Percentiles rank a stretch among this genome's conserved stretches.
These are phyloP conservation scores for Ophiocordyceps camponoti-floridani DNA, from an alignment of 2,329 filamentous ascomycete species.

Conservation along the genomic window DNA sequence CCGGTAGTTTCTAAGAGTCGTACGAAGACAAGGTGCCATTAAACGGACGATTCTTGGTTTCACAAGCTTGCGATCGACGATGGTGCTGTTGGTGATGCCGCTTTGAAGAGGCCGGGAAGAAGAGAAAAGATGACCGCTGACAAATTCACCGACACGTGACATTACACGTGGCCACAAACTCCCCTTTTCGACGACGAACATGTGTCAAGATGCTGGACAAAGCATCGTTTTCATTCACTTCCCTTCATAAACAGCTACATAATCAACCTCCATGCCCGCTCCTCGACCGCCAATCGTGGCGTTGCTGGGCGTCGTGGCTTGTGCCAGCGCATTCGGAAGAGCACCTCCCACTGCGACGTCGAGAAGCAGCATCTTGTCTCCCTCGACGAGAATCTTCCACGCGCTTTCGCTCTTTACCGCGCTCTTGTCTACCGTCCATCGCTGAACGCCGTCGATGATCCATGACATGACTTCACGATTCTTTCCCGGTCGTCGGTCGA, in stretches of 20 bases:
- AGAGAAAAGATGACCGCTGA: too few species aligned
- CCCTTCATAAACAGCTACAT: conserved; percentile 17
- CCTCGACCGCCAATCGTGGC: conserved; percentile 13
- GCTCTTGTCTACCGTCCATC: conserved; percentile 10
- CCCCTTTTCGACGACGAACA: neutral
- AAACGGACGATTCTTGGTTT: too few species aligned
- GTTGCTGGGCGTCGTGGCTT: conserved; percentile 14
- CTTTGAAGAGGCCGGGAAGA: too few species aligned
- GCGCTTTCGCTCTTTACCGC: conserved; percentile 9
- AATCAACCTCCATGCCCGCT: conserved; percentile 19
- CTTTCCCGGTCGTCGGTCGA: conserved; percentile 9
- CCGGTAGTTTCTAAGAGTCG: too few species aligned
- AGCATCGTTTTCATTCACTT: neutral
- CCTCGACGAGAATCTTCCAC: conserved; percentile 14
- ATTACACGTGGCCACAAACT: too few species aligned
- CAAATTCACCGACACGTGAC: too few species aligned
- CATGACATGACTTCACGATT: conserved; percentile 16
- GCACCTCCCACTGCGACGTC: conserved; percentile 22
- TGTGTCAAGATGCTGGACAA: neutral
- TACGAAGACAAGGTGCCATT: too few species aligned
- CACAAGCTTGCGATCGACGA: too few species aligned
- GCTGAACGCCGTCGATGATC: conserved; percentile 13
- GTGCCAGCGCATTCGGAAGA: conserved; percentile 16
- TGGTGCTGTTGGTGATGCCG: too few species aligned
- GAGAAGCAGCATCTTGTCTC: conserved; percentile 16